Base-by-base conservation (phyloP, 1,284 basidiomycete genomes). In the Sphaerobolus stellatus region DNA sequence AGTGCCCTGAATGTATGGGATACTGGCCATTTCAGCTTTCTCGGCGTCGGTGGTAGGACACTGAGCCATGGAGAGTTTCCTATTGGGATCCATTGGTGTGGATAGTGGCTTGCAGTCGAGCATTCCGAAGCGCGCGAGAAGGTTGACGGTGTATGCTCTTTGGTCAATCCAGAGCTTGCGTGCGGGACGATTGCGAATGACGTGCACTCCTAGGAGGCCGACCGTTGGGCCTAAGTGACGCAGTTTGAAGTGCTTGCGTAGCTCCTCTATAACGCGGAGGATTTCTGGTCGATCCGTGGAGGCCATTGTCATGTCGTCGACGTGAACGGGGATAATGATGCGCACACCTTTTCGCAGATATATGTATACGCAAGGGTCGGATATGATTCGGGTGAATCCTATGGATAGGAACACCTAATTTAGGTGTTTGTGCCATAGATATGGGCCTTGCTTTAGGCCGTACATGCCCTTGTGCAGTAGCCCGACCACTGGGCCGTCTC, bases 371-470 rank as follows among this genome's bases (percentile, higher is more conserved):
- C 51, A 28, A 24, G 34, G 27, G n/a, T 43, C 55, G 22, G 24
- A 30, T 11, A 8, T 14, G 43, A 48, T 20, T 11, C 31, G 16
- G 14, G 33, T 33, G 48, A 57, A 57, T 25, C 56, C 56, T 27
- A 58, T 20, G 30, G 28, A 49, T 25, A 40, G 29, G 56, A 73
- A 54, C 5, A 61, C 47, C 1, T 43, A 34, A 25, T 63, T 41
- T 7, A 74, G 56, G 7, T 67, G 56, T 27, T 61, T 46, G 40
- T 75, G 68, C 65, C 70, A 76, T 13, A 65, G 57, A 11, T 61
- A 60, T 0, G 68, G 70, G 1, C 74, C 68, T 52, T 76, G 74
- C 52, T 70, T 67, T 3, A 76, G 62, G 2, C 75, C 71, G 59
- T 76, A 76, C 16, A 74, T 50, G 0, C 64, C 61, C n/a, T 63